Base-by-base conservation (phyloP, 2,329 filamentous ascomycete species). In the Blumeria hordei region DNA sequence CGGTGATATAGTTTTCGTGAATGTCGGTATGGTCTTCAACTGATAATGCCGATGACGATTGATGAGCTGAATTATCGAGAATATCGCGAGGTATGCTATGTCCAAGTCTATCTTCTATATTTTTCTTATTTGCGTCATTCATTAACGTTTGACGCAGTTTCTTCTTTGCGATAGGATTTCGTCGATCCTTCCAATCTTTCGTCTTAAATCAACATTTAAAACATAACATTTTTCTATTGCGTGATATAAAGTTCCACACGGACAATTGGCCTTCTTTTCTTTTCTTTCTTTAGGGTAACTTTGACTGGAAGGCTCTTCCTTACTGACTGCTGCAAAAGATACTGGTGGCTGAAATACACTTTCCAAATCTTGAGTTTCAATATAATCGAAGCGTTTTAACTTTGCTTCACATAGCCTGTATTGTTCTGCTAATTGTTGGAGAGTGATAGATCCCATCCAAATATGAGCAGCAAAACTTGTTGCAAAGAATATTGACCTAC, bases 381-480 rank as follows among this genome's bases (percentile, higher is more conserved):
- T 41, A n/a, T 41, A 14, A 32, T 49, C 44, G 33, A 32, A 49
- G 12, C 44, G 3, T 32, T 49, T 49, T 32, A 49, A 32, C 2
- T 49, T 49, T 12, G 44, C 16, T 16, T 49, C 21, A 28, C 44
- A 49, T 12, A 49, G 16, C 33, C 44, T 49, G 16, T 49, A 49
- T 32, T 49, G 44, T 49, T 49, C 44, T 6, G 44, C 18, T 11
- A 49, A 16, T 16, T 49, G 8, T 32, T 11, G 33, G 6, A 49
- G n/a, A 9, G 44, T 49, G 12, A 49, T 49, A 11, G 44, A 49
- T 6, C 21, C 44, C 44, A 49, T 49, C 21, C 16, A 49, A 10
- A 49, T 49, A 49, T 49, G 44, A 8, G 44, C 44, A 32, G 44
- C 44, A 49, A 49, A 49, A 16, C 16, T 49, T 49, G 49, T 52